A percentile compares a stretch with the other conserved stretches of the same genome.
phyloP scores from a whole-genome alignment of 116 monocot genomes.

The Zostera marina region DNA sequence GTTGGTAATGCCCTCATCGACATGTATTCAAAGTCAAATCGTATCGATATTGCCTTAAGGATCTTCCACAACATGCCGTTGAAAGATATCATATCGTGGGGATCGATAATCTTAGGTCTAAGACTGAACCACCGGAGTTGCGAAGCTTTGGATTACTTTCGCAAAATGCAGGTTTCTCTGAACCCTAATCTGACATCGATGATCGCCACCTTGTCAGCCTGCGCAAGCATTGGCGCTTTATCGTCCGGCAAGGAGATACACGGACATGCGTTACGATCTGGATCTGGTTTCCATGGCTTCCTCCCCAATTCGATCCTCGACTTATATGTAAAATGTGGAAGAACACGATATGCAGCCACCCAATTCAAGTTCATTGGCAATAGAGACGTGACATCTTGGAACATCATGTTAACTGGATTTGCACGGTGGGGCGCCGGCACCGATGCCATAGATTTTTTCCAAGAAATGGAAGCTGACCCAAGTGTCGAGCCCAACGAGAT shows the following conservation, averaged over 20 bases:
- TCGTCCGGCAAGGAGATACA: conserved; percentile 69
- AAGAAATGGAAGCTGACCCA: conserved; percentile 27
- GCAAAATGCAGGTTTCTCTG: conserved; percentile 24
- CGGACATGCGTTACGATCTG: conserved; percentile 35
- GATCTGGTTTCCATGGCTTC: conserved; percentile 24
- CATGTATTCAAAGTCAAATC: conserved; percentile 88
- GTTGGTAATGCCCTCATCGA: conserved; percentile 67
- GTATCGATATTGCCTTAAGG: conserved; percentile 33
- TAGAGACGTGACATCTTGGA: conserved; percentile 57
- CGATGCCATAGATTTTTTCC: conserved; percentile 33
- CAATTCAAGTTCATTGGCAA: conserved; percentile 31
- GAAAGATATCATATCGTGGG: conserved; percentile 60
- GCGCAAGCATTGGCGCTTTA: conserved; percentile 40
- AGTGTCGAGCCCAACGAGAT: conserved; percentile 42
- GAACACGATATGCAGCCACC: conserved; percentile 28
- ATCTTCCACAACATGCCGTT: conserved; percentile 58
- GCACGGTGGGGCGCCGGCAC: conserved; percentile 29
- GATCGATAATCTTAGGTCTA: conserved; percentile 52
- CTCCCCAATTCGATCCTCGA: conserved; percentile 58
- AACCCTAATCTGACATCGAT: conserved; percentile 42
- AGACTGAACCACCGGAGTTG: conserved; percentile 30
- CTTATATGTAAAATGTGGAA: conserved; percentile 70
- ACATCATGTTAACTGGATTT: conserved; percentile 64
- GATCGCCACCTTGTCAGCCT: conserved; percentile 36
- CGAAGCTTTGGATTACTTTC: conserved; percentile 44